Percentiles rank a stretch among this genome's conserved stretches.
These are phyloP conservation scores for Lindgomyces ingoldianus DNA, from an alignment of 495 filamentous ascomycete genomes.

Conservation along the genomic window DNA sequence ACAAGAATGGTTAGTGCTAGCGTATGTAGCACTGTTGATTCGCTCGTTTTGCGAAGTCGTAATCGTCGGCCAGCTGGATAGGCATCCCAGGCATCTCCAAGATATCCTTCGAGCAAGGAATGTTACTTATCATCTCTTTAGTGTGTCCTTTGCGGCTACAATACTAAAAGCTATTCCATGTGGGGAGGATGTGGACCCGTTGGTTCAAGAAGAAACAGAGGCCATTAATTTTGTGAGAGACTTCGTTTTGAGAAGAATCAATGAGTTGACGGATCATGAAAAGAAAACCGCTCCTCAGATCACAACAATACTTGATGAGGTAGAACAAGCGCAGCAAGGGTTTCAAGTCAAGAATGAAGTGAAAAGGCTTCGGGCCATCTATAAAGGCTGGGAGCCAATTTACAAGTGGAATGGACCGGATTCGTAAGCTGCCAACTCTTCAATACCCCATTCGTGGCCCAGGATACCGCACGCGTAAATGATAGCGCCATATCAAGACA, in stretches of 20 bases:
- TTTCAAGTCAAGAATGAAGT: not conserved
- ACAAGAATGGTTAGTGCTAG: not conserved
- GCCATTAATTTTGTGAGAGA: not conserved
- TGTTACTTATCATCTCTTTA: constrained; percentile 2
- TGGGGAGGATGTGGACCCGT: not conserved
- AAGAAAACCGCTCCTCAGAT: not conserved
- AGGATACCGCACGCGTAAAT: not conserved
- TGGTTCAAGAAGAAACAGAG: not conserved
- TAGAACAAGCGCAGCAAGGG: not conserved
- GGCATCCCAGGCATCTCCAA: not conserved
- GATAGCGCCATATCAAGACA: not conserved
- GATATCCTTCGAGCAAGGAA: not conserved
- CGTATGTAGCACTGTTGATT: not conserved
- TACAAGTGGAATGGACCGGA: not conserved
- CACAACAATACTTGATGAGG: not conserved
- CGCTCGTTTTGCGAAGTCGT: constrained; percentile 5
- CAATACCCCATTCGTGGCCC: not conserved
- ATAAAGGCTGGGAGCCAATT: not conserved
- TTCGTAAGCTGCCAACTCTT: not conserved
- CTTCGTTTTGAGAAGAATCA: not conserved
- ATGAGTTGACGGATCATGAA: not conserved
- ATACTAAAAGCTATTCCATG: not conserved
- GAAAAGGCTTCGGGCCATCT: not conserved
- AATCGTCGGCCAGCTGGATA: not conserved
- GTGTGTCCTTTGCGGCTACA: not conserved